Conservation (phyloP, 495 filamentous ascomycete genomes). For the Bacidia rubella region DNA sequence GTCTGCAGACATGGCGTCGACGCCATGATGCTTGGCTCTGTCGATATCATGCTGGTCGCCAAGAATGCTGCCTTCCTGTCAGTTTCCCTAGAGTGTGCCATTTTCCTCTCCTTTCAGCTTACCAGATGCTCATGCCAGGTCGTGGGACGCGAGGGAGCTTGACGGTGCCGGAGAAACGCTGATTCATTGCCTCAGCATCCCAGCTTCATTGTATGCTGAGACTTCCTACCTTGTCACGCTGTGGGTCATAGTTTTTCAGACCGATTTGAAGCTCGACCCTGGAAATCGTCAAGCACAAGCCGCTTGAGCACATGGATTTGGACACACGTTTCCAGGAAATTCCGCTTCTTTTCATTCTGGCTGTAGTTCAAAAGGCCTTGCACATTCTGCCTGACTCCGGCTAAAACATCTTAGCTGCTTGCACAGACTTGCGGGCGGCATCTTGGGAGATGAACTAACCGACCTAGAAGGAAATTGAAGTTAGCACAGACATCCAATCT, state of each 20-base stretch:
- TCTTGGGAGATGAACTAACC: too few species aligned
- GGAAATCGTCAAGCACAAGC: constrained; percentile 1
- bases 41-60: constrained; percentile 99
- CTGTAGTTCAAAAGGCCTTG: constrained; percentile 84
- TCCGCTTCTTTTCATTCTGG: constrained; percentile 95
- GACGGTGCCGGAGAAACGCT: constrained; percentile 99
- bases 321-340: constrained; percentile 98
- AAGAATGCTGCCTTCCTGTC: constrained; percentile 49
- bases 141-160: constrained; percentile 81
- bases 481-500: too few species aligned
- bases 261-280: constrained; percentile 84
- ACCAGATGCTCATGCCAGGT: constrained; percentile 90
- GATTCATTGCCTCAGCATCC: too few species aligned
- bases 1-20: constrained; percentile 94
- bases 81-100: constrained; percentile 3
- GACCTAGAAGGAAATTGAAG: too few species aligned
- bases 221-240: constrained; percentile 99
- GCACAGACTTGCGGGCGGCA: neutral
- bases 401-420: constrained; percentile 25
- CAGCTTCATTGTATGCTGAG: too few species aligned
- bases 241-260: constrained; percentile 99
- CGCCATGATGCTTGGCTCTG: constrained; percentile 92
- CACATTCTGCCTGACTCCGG: constrained; percentile 93
- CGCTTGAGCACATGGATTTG: constrained; percentile 26
- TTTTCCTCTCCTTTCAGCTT: constrained; percentile 17